Evolutionary conservation across 495 filamentous ascomycete species (phyloP).

Genomic region (Daldinia decipiens): DNA sequence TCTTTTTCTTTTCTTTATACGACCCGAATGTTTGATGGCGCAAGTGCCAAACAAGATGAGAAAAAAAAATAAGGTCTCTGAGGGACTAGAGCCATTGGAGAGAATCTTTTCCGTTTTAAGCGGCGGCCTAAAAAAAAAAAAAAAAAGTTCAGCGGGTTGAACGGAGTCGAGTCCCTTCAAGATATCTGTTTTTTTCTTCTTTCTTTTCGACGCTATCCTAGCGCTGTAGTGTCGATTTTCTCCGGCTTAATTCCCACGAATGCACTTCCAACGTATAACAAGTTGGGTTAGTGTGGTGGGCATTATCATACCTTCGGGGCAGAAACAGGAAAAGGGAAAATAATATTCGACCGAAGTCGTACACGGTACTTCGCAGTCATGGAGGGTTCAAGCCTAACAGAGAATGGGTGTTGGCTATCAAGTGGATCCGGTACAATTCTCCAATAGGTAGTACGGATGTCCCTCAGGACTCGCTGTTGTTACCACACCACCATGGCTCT

Average conservation of each 20-base stretch:
- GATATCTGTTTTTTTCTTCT: too few relatives aligned
- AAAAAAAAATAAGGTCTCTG: conserved; percentile 30
- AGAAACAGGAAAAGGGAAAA: conserved; percentile 39
- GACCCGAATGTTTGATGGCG: conserved; percentile 41
- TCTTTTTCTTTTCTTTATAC: conserved; percentile 11
- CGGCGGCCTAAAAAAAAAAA: conserved; percentile 29
- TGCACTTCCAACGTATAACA: conserved; percentile 27
- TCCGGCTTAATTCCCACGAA: conserved; percentile 37
- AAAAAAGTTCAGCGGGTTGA: conserved; percentile 16
- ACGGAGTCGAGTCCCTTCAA: conserved; percentile 40
- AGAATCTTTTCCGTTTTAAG: conserved; percentile 31
- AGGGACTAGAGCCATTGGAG: conserved; percentile 36
- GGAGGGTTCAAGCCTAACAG: conserved; percentile 35
- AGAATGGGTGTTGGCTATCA: conserved; percentile 41
- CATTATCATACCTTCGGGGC: conserved; percentile 35
- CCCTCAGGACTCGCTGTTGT: conserved; percentile 38
- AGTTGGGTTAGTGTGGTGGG: conserved; percentile 40
- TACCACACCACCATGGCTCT: conserved; percentile 36
- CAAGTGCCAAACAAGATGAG: conserved; percentile 39
- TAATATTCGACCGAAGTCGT: conserved; percentile 44
- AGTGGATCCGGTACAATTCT: conserved; percentile 41
- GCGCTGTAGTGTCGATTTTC: conserved; percentile 29
- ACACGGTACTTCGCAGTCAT: conserved; percentile 37
- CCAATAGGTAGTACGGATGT: conserved; percentile 32
- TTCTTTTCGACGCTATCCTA: conserved; percentile 28